Conservation (phyloP, 257 asterid genomes). For the Anisodus tanguticus region DNA sequence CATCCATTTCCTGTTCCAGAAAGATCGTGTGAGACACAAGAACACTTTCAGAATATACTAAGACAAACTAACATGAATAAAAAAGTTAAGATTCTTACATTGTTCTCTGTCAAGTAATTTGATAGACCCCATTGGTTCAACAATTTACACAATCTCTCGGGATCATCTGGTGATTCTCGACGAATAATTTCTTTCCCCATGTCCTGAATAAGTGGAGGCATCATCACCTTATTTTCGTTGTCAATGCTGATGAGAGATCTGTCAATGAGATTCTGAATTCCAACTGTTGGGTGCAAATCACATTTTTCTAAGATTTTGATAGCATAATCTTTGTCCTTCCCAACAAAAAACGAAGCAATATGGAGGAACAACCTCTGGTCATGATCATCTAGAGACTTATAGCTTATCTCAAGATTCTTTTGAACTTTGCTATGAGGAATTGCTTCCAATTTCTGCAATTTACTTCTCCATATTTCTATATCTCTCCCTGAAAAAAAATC, state of each 20-base stretch:
- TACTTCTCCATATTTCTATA: constrained; percentile 28
- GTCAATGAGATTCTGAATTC: constrained; percentile 36
- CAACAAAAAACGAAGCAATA: constrained; percentile 30
- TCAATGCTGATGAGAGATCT: constrained; percentile 29
- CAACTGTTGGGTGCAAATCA: constrained; percentile 29
- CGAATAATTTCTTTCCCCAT: constrained; percentile 35
- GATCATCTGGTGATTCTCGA: constrained; percentile 30
- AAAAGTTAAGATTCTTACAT: constrained; percentile 7
- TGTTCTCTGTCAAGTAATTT: constrained; percentile 12
- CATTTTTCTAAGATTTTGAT: neutral
- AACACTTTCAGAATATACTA: neutral
- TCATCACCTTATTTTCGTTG: constrained; percentile 20
- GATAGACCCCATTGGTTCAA: constrained; percentile 18
- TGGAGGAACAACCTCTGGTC: constrained; percentile 27
- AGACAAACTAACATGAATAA: neutral
- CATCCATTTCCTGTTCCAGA: constrained; percentile 8
- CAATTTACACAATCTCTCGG: constrained; percentile 24
- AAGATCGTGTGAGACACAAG: neutral
- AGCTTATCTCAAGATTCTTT: constrained; percentile 33
- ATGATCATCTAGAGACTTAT: constrained; percentile 26
- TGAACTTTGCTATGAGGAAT: constrained; percentile 28
- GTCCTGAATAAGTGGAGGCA: constrained; percentile 29
- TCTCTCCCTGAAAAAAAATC: constrained; percentile 24
- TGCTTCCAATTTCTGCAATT: constrained; percentile 29
- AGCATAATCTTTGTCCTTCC: constrained; percentile 27